Conservation (phyloP, 2,329 filamentous ascomycete genomes). For the Aspergillus awamori region DNA sequence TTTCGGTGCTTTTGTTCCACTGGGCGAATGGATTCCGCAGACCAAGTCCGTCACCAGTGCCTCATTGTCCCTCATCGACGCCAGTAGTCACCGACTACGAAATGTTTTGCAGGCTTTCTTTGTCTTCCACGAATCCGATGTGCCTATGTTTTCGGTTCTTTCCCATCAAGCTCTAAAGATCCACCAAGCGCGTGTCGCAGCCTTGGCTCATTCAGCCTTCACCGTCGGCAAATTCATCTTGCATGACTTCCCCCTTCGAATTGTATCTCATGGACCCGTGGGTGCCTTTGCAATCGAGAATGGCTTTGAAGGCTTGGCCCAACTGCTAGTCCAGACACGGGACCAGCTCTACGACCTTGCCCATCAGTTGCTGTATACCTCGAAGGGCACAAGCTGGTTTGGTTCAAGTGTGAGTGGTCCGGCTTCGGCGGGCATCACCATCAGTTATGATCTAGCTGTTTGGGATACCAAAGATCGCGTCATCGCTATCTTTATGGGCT, state of each 20-base stretch:
- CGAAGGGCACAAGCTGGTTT: conserved; percentile 32
- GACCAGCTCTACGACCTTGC: conserved; percentile 28
- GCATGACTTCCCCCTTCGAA: conserved; percentile 41
- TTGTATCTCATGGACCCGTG: conserved; percentile 32
- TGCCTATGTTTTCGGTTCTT: conserved; percentile 75
- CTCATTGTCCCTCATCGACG: conserved; percentile 47
- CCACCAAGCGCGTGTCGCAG: conserved; percentile 58
- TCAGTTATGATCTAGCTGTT: conserved; percentile 64
- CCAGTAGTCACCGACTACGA: conserved; percentile 43
- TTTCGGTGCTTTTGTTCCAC: conserved; percentile 38
- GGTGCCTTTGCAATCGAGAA: conserved; percentile 26
- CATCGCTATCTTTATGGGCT: conserved; percentile 80
- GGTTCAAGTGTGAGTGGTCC: conserved; percentile 26
- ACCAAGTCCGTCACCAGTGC: conserved; percentile 43
- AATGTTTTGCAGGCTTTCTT: conserved; percentile 44
- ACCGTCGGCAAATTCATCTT: conserved; percentile 46
- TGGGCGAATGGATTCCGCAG: conserved; percentile 39
- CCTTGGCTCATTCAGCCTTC: conserved; percentile 46
- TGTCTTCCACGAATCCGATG: conserved; percentile 58
- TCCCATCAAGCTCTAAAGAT: conserved; percentile 70
- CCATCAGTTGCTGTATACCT: conserved; percentile 26
- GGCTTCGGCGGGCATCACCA: conserved; percentile 27
- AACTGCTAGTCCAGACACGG: conserved; percentile 20
- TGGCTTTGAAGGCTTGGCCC: conserved; percentile 21
- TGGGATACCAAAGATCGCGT: conserved; percentile 70